phyloP scores from a whole-genome alignment of 129 eudicot species.

The Arctium lappa region DNA sequence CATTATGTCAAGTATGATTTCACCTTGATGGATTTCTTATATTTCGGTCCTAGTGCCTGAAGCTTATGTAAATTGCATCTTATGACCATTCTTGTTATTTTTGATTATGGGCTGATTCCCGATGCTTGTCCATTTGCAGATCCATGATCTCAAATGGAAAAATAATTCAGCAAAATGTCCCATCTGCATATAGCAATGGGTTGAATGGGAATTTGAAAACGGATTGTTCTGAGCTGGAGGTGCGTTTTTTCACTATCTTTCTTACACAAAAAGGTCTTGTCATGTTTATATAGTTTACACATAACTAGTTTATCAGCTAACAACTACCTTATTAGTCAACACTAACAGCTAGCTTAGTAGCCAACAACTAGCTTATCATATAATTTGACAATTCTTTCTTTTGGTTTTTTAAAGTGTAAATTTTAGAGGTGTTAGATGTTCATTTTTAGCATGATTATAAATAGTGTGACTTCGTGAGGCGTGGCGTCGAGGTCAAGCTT shows the following conservation, averaged over 20 bases:
- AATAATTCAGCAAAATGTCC: constrained; percentile 29
- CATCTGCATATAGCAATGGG: constrained; percentile 21
- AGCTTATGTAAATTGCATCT: neutral
- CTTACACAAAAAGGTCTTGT: neutral
- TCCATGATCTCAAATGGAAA: constrained; percentile 64
- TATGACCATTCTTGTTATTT: neutral
- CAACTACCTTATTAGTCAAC: neutral
- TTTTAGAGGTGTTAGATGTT: neutral
- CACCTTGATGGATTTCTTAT: neutral
- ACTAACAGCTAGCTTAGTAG: neutral
- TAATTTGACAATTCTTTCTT: neutral
- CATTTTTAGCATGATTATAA: neutral
- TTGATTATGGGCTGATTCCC: neutral
- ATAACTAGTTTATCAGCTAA: neutral
- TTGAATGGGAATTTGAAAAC: constrained; percentile 27
- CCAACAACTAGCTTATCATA: neutral
- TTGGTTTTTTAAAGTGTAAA: neutral
- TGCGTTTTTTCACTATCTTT: constrained; percentile 10
- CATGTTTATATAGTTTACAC: neutral
- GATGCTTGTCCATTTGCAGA: constrained; percentile 30
- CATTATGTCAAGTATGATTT: constrained; percentile 57
- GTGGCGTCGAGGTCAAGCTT: too few species aligned
- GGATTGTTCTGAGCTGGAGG: constrained; percentile 52
- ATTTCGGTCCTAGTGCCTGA: neutral
- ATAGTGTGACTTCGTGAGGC: too few species aligned